Conservation (phyloP, 495 filamentous ascomycete species). For the Amniculicola lignicola region DNA sequence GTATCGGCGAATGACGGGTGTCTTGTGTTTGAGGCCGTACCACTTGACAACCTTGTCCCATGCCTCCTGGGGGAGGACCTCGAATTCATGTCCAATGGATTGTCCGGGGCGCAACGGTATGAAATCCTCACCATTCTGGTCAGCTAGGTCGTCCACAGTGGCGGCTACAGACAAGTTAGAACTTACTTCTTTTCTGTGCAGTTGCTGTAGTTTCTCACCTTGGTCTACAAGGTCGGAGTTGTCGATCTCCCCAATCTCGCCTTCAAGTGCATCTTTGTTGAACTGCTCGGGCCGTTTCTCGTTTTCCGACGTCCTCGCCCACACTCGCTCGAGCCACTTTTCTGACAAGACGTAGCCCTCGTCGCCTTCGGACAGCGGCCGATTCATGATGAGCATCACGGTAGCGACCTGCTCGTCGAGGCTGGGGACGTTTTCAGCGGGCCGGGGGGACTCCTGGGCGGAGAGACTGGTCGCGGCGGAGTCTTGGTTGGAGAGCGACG, state of each 20-base stretch:
- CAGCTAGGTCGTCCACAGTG: slow-evolving; percentile 44
- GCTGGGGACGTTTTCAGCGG: slow-evolving; percentile 16
- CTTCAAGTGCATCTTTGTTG: slow-evolving; percentile 60
- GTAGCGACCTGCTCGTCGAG: slow-evolving; percentile 73
- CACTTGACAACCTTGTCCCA: slow-evolving; percentile 79
- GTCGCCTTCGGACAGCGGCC: slow-evolving; percentile 61
- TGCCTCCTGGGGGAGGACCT: slow-evolving; percentile 70
- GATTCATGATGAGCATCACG: slow-evolving; percentile 56
- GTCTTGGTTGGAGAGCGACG: slow-evolving; percentile 23
- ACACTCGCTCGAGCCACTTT: slow-evolving; percentile 72
- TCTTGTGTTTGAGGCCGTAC: slow-evolving; percentile 72
- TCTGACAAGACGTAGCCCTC: slow-evolving; percentile 75
- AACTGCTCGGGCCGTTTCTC: slow-evolving; percentile 48
- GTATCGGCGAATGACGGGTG: slow-evolving; percentile 69
- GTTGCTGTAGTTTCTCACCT: too few relatives aligned
- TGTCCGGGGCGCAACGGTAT: slow-evolving; percentile 75
- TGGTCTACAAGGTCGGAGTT: slow-evolving; percentile 58
- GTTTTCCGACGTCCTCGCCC: slow-evolving; percentile 60
- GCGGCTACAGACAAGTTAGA: slow-evolving; percentile 12
- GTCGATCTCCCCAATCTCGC: slow-evolving; percentile 76
- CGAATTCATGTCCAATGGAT: slow-evolving; percentile 62
- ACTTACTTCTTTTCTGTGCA: too few relatives aligned
- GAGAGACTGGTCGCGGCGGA: slow-evolving; percentile 30
- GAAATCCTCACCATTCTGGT: slow-evolving; percentile 59
- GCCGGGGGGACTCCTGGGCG: not conserved